A percentile compares a stretch with the other conserved stretches of the same genome.
These are phyloP conservation scores for Tolypocladium endophyticum DNA, from an alignment of 2,329 filamentous ascomycete species.

Conservation along the genomic window DNA sequence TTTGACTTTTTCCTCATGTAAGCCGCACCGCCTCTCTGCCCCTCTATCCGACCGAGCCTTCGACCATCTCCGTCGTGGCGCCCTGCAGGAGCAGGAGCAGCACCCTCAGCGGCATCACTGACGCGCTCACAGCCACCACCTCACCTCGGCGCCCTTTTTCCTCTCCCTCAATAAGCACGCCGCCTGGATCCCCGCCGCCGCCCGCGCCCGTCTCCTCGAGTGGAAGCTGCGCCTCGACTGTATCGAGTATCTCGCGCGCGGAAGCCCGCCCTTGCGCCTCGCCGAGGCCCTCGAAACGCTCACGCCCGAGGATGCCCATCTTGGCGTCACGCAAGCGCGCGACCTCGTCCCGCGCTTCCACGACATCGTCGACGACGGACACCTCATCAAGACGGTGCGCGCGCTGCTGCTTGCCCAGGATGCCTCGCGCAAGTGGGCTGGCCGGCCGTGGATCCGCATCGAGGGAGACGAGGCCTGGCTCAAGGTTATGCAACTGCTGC, in stretches of 20 bases:
- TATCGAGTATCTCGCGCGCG: conserved; percentile 60
- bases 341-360: conserved; percentile 38
- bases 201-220: conserved; percentile 63
- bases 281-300: conserved; percentile 42
- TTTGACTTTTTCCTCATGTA: conserved; percentile 70
- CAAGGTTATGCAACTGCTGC: conserved; percentile 47
- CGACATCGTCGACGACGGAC: conserved; percentile 61
- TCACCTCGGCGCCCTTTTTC: conserved; percentile 67
- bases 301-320: conserved; percentile 32
- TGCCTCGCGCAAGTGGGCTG: conserved; percentile 32
- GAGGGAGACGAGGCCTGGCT: conserved; percentile 48
- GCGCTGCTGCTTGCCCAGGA: conserved; percentile 56
- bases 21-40: conserved; percentile 9
- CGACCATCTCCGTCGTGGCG: no score
- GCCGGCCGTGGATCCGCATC: conserved; percentile 39
- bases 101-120: background rate
- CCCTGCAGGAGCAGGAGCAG: background rate
- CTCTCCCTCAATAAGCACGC: conserved; percentile 48
- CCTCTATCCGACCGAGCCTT: background rate
- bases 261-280: conserved; percentile 47
- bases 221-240: conserved; percentile 74
- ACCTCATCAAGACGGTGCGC: conserved; percentile 65
- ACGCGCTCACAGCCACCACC: conserved; percentile 51
- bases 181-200: conserved; percentile 46
- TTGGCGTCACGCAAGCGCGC: conserved; percentile 31